A percentile compares a stretch with the other conserved stretches of the same genome.
These are phyloP conservation scores for Yarrowia osloensis DNA, from an alignment of 805 yeast species.

Conservation along the genomic window DNA sequence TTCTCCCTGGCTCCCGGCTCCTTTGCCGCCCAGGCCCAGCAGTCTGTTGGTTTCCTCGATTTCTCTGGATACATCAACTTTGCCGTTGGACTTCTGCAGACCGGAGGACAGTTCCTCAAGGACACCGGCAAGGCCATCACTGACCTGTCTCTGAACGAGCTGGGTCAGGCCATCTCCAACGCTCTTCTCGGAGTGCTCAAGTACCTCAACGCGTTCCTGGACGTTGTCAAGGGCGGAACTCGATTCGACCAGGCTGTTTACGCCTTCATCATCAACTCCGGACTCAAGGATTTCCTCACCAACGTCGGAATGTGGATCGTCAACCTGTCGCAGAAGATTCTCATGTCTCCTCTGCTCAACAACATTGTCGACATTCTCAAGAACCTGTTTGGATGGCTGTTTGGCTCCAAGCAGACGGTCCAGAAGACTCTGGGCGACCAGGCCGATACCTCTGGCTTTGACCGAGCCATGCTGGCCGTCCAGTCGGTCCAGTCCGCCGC, in stretches of 20 bases:
- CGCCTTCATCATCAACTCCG: constrained; percentile 27
- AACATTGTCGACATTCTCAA: constrained; percentile 27
- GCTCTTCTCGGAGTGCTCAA: constrained; percentile 21
- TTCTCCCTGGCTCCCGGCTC: constrained; percentile 22
- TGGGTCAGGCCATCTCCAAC: constrained; percentile 25
- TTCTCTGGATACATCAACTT: constrained; percentile 28
- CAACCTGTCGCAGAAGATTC: constrained; percentile 29
- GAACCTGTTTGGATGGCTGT: constrained; percentile 28
- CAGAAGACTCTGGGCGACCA: constrained; percentile 12
- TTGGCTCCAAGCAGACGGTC: constrained; percentile 30
- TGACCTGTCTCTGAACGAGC: constrained; percentile 22
- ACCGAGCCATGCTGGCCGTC: constrained; percentile 26
- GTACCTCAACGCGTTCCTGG: constrained; percentile 29
- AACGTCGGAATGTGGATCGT: constrained; percentile 29
- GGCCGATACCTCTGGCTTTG: constrained; percentile 22
- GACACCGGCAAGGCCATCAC: constrained; percentile 28
- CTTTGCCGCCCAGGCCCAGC: constrained; percentile 22
- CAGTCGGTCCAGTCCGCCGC: constrained; percentile 26
- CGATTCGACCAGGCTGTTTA: constrained; percentile 21
- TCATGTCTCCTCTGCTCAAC: constrained; percentile 30
- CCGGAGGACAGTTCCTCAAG: constrained; percentile 29
- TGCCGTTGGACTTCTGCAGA: constrained; percentile 18
- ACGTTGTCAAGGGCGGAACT: constrained; percentile 10
- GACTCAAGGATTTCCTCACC: constrained; percentile 27
- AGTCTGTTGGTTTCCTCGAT: constrained; percentile 13